A percentile compares a stretch with the other conserved stretches of the same genome.
Conservation (phyloP, 75 land plant species). For the Pinus taeda region DNA sequence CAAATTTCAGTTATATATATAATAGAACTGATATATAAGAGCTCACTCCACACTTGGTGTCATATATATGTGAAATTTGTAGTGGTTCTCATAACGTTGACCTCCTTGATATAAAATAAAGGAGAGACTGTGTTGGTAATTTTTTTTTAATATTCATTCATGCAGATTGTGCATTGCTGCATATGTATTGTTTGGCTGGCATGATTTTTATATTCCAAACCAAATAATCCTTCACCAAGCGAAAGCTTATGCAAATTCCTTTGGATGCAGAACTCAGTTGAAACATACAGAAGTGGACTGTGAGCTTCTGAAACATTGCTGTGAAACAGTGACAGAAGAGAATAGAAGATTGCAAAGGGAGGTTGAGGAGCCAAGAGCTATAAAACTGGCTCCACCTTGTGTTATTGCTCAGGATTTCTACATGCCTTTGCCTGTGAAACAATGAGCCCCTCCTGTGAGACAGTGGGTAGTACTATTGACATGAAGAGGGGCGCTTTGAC, state of each 20-base stretch:
- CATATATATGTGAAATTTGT: no score
- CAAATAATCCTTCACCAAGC: no score
- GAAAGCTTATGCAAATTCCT: not conserved
- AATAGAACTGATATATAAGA: no score
- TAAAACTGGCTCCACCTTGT: conserved; percentile 51
- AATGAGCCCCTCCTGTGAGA: conserved; percentile 77
- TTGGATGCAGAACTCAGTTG: conserved; percentile 57
- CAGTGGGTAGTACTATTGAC: conserved; percentile 8
- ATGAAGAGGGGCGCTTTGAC: conserved; percentile 2
- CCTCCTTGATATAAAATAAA: no score
- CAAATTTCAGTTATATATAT: no score
- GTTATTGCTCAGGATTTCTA: conserved; percentile 46
- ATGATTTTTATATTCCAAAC: not conserved
- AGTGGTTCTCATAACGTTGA: no score
- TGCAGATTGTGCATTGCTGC: no score
- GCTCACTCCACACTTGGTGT: no score
- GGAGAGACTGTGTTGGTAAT: no score
- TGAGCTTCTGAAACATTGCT: conserved; percentile 74
- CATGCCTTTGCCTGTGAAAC: conserved; percentile 45
- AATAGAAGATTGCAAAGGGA: conserved; percentile 65
- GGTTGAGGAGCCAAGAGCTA: conserved; percentile 69
- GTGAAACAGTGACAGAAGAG: conserved; percentile 65
- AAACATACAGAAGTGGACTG: conserved; percentile 83
- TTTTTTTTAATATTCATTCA: no score
- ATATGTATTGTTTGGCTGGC: not conserved